Percentiles rank a stretch among this genome's conserved stretches.
Conservation (phyloP, 129 eudicot species). For the Ambrosia artemisiifolia region DNA sequence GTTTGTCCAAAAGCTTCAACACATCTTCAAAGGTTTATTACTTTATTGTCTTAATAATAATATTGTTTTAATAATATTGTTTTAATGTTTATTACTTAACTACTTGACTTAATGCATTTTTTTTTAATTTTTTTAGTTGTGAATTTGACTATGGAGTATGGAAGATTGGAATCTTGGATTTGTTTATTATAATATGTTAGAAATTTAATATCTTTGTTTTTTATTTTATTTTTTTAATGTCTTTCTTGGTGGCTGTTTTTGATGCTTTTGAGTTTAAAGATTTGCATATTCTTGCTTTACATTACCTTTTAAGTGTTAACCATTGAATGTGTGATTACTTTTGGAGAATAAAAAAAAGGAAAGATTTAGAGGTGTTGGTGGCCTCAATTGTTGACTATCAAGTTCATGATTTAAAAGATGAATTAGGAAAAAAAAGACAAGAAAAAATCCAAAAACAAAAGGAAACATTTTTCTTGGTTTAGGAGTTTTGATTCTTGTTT, state of each 20-base stretch:
- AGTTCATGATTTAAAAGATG: constrained; percentile 11
- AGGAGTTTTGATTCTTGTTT: constrained; percentile 20
- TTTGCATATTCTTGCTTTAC: constrained; percentile 21
- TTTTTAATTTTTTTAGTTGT: background rate
- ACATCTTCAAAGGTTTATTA: constrained; percentile 69
- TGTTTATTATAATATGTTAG: constrained; percentile 10
- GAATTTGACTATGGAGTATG: background rate
- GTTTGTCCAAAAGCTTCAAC: constrained; percentile 59
- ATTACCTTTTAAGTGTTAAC: constrained; percentile 8
- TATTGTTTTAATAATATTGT: constrained; percentile 11
- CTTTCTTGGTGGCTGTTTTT: constrained; percentile 24
- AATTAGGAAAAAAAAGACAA: constrained; percentile 25
- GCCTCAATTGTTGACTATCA: constrained; percentile 42
- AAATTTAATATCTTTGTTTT: constrained; percentile 24
- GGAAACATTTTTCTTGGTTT: constrained; percentile 26
- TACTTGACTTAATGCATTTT: background rate
- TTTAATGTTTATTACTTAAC: constrained; percentile 9
- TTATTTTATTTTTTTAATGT: constrained; percentile 12
- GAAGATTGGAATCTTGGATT: constrained; percentile 6
- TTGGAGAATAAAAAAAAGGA: constrained; percentile 18
- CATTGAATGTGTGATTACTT: constrained; percentile 3
- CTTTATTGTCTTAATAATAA: too few species aligned
- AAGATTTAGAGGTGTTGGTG: constrained; percentile 26
- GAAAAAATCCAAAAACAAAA: constrained; percentile 9
- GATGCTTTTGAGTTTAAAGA: constrained; percentile 2